Evolutionary conservation across 208 protist species (phyloP).

Genomic region (Leishmania mexicana): DNA sequence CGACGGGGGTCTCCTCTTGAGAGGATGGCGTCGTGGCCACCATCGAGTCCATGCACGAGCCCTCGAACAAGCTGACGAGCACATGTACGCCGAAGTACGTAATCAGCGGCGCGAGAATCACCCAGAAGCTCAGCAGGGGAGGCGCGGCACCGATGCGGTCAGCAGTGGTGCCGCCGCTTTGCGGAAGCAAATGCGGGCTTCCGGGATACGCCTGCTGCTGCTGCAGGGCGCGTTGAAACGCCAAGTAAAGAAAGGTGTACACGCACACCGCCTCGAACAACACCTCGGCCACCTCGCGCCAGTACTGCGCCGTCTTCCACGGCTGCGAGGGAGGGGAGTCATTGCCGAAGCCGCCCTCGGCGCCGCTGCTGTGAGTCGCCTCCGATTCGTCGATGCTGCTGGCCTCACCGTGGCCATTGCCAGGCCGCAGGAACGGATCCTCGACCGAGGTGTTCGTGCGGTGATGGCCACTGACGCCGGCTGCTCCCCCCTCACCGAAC

Average conservation of each 20-base stretch:
- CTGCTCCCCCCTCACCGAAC: not conserved
- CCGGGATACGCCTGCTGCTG: not conserved
- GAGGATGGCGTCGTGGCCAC: not conserved
- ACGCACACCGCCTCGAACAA: conserved; percentile 46
- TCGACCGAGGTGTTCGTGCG: not conserved
- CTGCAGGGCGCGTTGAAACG: conserved; percentile 31
- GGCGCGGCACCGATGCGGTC: not conserved
- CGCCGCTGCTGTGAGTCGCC: not conserved
- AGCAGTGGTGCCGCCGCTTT: not conserved
- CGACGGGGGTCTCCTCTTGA: not conserved
- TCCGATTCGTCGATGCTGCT: not conserved
- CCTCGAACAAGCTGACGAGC: conserved; percentile 9
- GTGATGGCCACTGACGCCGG: not conserved
- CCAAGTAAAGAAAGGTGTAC: conserved; percentile 40
- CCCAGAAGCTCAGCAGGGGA: conserved; percentile 50
- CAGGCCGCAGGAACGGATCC: not conserved
- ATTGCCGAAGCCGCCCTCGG: not conserved
- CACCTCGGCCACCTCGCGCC: conserved; percentile 20
- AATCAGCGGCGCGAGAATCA: conserved; percentile 59
- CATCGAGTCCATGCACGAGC: not conserved
- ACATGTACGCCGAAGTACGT: conserved; percentile 29
- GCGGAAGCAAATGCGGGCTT: not conserved
- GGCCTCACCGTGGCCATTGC: not conserved
- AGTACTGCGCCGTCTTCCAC: conserved; percentile 26
- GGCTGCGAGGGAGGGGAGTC: not conserved